Percentiles rank a stretch among this genome's conserved stretches.
Evolutionary conservation across 2,329 filamentous ascomycete species (phyloP).

Genomic region (Neonectria ditissima): DNA sequence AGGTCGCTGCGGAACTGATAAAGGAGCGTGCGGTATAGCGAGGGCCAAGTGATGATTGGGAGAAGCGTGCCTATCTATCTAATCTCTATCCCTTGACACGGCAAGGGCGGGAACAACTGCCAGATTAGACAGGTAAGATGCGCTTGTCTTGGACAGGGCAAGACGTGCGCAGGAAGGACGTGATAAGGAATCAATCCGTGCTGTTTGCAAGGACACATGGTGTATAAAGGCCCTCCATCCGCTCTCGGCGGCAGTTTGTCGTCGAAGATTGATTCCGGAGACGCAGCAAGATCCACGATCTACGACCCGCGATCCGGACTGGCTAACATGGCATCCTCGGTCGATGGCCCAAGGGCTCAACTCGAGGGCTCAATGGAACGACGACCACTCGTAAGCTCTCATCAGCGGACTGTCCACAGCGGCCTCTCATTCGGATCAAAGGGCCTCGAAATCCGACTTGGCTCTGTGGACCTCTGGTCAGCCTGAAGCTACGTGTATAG

Average conservation of each 20-base stretch:
- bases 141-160: conserved; percentile 26
- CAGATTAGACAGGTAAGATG: conserved; percentile 32
- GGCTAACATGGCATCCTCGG: background rate
- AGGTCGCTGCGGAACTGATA: conserved; percentile 40
- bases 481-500: conserved; percentile 3
- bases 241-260: background rate
- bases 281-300: background rate
- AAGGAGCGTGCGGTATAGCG: conserved; percentile 31
- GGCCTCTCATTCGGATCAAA: background rate
- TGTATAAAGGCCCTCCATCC: conserved; percentile 15
- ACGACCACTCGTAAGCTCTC: conserved; percentile 9
- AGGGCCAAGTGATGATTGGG: conserved; percentile 41
- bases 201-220: background rate
- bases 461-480: background rate
- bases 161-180: conserved; percentile 7
- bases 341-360: background rate
- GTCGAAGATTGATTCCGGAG: background rate
- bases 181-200: conserved; percentile 18
- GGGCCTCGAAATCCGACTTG: conserved; percentile 2
- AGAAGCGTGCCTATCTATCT: conserved; percentile 36
- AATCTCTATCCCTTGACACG: conserved; percentile 40
- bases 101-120: conserved; percentile 34
- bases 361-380: no score
- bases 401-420: conserved; percentile 2
- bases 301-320: background rate